phyloP scores from a whole-genome alignment of 495 filamentous ascomycete genomes.

The Neurospora hispaniola region DNA sequence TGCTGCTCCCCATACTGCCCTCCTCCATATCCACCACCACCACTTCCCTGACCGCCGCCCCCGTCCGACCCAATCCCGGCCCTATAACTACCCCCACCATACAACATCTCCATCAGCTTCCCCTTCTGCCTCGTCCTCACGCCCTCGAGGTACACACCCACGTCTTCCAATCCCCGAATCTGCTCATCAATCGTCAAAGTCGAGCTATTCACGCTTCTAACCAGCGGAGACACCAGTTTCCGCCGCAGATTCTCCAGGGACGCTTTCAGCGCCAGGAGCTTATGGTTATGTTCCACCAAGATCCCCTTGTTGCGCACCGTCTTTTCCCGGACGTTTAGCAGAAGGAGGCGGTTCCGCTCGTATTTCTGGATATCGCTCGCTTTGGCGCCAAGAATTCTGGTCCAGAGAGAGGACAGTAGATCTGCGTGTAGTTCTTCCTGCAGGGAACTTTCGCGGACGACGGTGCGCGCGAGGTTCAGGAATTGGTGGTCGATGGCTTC shows the following conservation, averaged over 20 bases:
- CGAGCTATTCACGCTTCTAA: slow-evolving; percentile 55
- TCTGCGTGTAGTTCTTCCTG: slow-evolving; percentile 72
- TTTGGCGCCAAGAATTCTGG: slow-evolving; percentile 64
- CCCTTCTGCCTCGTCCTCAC: slow-evolving; percentile 70
- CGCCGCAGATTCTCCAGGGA: slow-evolving; percentile 67
- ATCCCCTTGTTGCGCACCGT: slow-evolving; percentile 80
- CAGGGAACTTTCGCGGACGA: slow-evolving; percentile 66
- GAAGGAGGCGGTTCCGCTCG: slow-evolving; percentile 69
- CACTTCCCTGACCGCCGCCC: background rate
- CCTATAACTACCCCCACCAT: slow-evolving; percentile 37
- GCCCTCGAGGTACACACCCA: slow-evolving; percentile 60
- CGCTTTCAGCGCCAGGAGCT: slow-evolving; percentile 65
- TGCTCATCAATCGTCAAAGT: slow-evolving; percentile 71
- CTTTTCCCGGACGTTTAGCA: slow-evolving; percentile 64
- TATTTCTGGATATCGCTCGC: slow-evolving; percentile 66
- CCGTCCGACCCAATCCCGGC: background rate
- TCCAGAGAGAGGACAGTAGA: slow-evolving; percentile 76
- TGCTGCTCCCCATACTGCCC: background rate
- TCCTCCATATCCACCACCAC: too few species aligned
- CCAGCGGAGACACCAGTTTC: slow-evolving; percentile 71
- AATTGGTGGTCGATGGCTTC: slow-evolving; percentile 83
- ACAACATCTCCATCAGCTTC: slow-evolving; percentile 71
- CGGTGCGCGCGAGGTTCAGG: slow-evolving; percentile 74
- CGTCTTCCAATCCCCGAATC: slow-evolving; percentile 68
- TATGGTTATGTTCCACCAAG: slow-evolving; percentile 71